These are phyloP conservation scores for Solanum pimpinellifolium DNA, from an alignment of 257 asterid species.

Conservation along the genomic window DNA sequence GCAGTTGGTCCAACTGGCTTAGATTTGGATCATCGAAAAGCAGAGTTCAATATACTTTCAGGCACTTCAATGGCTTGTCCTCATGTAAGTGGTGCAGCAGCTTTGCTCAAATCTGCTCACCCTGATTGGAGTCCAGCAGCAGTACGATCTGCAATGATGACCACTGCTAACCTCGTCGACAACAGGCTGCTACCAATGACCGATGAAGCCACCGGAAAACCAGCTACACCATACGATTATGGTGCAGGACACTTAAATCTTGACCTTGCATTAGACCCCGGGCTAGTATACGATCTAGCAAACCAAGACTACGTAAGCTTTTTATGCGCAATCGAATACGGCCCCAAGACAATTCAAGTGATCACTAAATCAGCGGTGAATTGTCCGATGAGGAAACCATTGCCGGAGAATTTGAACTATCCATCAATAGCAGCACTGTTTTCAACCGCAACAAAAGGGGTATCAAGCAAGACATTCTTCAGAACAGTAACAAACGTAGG, in stretches of 20 bases:
- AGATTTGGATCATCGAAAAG: conserved; percentile 53
- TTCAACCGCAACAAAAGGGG: conserved; percentile 33
- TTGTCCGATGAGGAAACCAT: conserved; percentile 69
- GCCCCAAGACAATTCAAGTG: conserved; percentile 80
- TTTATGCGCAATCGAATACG: conserved; percentile 74
- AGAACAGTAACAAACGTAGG: conserved; percentile 86
- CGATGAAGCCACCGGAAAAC: conserved; percentile 66
- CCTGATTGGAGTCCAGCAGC: conserved; percentile 98
- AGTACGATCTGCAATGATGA: conserved; percentile 90
- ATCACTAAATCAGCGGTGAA: conserved; percentile 59
- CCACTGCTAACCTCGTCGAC: conserved; percentile 55
- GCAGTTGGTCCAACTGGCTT: conserved; percentile 89
- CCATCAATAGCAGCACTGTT: conserved; percentile 81
- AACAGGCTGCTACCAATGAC: conserved; percentile 42
- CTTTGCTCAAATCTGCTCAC: conserved; percentile 87
- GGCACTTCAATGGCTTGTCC: conserved; percentile 99
- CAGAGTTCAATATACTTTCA: conserved; percentile 79
- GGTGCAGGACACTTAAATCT: conserved; percentile 92
- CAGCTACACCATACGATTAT: conserved; percentile 65
- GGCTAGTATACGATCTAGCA: conserved; percentile 70
- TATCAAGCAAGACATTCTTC: conserved; percentile 51
- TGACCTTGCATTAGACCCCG: conserved; percentile 84
- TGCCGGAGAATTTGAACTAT: conserved; percentile 72
- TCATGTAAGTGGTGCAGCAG: conserved; percentile 96
- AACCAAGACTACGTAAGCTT: conserved; percentile 57